Conservation (phyloP, 169 alveolate genomes). For the Haemoproteus tartakovskyi region DNA sequence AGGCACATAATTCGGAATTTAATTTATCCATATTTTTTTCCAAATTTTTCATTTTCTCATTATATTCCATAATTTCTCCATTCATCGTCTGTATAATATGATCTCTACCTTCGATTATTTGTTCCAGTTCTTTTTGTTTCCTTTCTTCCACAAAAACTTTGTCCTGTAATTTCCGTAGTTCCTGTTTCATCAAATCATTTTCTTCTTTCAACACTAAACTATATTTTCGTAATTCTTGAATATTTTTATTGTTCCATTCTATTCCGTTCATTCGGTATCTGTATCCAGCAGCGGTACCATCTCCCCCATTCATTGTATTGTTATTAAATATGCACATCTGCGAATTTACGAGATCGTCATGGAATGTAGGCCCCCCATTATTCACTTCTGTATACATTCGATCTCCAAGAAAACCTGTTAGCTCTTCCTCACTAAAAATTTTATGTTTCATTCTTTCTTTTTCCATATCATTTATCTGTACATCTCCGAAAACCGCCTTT, state of each 20-base stretch:
- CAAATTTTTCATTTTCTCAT: slow-evolving; percentile 43
- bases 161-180: slow-evolving; percentile 41
- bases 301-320: neutral
- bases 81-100: slow-evolving; percentile 48
- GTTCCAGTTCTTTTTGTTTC: slow-evolving; percentile 42
- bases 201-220: slow-evolving; percentile 56
- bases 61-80: slow-evolving; percentile 32
- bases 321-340: slow-evolving; percentile 45
- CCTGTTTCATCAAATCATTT: slow-evolving; percentile 53
- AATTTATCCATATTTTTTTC: slow-evolving; percentile 42
- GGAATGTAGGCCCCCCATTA: neutral
- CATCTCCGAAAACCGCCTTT: slow-evolving; percentile 61
- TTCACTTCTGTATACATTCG: neutral
- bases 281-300: neutral
- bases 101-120: slow-evolving; percentile 48
- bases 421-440: slow-evolving; percentile 49
- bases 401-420: too few relatives aligned
- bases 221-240: slow-evolving; percentile 34
- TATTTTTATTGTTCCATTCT: neutral
- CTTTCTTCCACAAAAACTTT: slow-evolving; percentile 23
- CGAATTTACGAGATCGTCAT: slow-evolving; percentile 13
- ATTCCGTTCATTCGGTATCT: neutral
- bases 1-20: slow-evolving; percentile 52
- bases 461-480: slow-evolving; percentile 38
- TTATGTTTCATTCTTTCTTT: slow-evolving; percentile 22